Percentiles rank a stretch among this genome's conserved stretches.
Conservation (phyloP, 1,284 basidiomycete genomes). For the Apiotrichum brassicae region DNA sequence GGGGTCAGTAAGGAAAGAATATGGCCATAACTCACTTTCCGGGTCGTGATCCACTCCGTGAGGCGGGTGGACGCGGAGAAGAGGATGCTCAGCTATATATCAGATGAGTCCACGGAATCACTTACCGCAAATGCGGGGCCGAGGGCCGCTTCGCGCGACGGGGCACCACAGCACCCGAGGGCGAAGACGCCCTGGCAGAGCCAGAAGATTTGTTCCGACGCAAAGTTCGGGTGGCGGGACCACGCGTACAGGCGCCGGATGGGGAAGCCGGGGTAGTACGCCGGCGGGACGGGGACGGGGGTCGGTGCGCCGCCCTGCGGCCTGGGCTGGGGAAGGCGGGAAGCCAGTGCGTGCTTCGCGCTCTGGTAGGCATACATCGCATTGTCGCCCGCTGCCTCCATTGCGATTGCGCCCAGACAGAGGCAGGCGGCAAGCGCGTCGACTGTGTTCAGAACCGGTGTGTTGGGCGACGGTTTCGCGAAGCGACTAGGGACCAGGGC, state of each 20-base stretch:
- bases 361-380: constrained; percentile 77
- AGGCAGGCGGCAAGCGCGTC: constrained; percentile 60
- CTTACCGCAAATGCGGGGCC: constrained; percentile 35
- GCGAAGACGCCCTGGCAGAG: constrained; percentile 50
- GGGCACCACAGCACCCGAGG: constrained; percentile 5
- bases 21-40: constrained; percentile 51
- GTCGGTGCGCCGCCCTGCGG: constrained; percentile 14
- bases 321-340: not conserved
- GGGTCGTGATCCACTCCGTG: constrained; percentile 69
- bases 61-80: constrained; percentile 69
- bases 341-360: constrained; percentile 59
- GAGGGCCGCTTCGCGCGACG: constrained; percentile 20
- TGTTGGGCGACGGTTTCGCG: constrained; percentile 17
- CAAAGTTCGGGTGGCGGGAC: constrained; percentile 84
- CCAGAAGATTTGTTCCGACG: constrained; percentile 85
- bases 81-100: constrained; percentile 49
- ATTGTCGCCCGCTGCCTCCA: constrained; percentile 81
- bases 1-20: constrained; percentile 1
- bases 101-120: constrained; percentile 53
- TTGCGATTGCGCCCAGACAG: constrained; percentile 53
- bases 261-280: constrained; percentile 67
- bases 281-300: constrained; percentile 48
- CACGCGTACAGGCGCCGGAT: constrained; percentile 79
- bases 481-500: constrained; percentile 11
- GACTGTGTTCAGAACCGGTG: constrained; percentile 51